phyloP scores from a whole-genome alignment of 192 early-diverging fungal genomes.

The Backusella tarrabulga region DNA sequence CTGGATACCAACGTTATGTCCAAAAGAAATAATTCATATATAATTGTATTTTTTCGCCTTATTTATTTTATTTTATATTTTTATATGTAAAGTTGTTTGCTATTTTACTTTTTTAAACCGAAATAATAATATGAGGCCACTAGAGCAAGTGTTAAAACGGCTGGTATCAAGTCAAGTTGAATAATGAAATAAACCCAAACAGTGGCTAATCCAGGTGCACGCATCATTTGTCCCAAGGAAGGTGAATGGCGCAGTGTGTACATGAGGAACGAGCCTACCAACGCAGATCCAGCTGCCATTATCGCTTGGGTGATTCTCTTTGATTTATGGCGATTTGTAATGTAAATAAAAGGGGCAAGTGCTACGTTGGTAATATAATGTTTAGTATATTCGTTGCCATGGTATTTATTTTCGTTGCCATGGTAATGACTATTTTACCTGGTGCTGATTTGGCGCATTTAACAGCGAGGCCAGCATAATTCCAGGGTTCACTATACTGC shows the following conservation, averaged over 20 bases:
- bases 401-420: too few relatives aligned
- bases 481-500: slow-evolving; percentile 37
- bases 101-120: slow-evolving; percentile 30
- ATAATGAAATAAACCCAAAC: slow-evolving; percentile 64
- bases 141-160: slow-evolving; percentile 38
- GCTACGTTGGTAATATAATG: slow-evolving; percentile 22
- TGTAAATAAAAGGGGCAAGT: slow-evolving; percentile 57
- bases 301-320: slow-evolving; percentile 42
- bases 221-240: slow-evolving; percentile 68
- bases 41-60: background rate
- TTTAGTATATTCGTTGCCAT: too few relatives aligned
- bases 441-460: slow-evolving; percentile 25
- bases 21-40: background rate
- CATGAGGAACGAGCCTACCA: slow-evolving; percentile 62
- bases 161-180: slow-evolving; percentile 48
- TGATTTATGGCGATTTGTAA: slow-evolving; percentile 55
- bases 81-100: background rate
- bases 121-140: slow-evolving; percentile 47
- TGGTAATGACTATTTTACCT: slow-evolving; percentile 16
- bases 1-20: slow-evolving; percentile 13
- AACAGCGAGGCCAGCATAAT: background rate
- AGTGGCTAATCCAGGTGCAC: slow-evolving; percentile 69
- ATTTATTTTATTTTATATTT: background rate
- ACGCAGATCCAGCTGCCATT: slow-evolving; percentile 47
- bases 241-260: slow-evolving; percentile 63